A percentile compares a stretch with the other conserved stretches of the same genome.
These are phyloP conservation scores for Zygosaccharomyces sapae DNA, from an alignment of 1,139 yeast species.

Conservation along the genomic window DNA sequence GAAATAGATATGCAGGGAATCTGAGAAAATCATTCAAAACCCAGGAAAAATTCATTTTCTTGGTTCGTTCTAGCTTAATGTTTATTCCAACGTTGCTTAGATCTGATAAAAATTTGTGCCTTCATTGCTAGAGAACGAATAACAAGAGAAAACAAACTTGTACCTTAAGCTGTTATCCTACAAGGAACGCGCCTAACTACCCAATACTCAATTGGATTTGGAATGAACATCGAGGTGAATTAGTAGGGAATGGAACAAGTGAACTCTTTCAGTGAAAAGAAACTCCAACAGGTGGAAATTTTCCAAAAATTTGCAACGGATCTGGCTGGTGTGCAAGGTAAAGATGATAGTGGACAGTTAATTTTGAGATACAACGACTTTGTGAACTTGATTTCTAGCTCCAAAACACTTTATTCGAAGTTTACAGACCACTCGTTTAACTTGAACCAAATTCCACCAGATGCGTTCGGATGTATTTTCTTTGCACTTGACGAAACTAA, in stretches of 20 bases:
- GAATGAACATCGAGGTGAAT: conserved; percentile 4
- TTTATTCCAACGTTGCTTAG: too few relatives aligned
- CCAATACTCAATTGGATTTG: conserved; percentile 7
- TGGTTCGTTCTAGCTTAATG: too few relatives aligned
- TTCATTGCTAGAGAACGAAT: not conserved
- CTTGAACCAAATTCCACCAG: conserved; percentile 35
- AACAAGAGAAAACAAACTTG: not conserved
- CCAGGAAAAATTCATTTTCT: too few relatives aligned
- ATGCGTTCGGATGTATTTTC: conserved; percentile 50
- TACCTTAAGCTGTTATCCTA: not conserved
- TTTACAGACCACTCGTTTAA: conserved; percentile 37
- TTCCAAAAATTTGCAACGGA: conserved; percentile 37
- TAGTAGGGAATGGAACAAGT: conserved; percentile 36
- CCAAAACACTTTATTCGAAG: conserved; percentile 32
- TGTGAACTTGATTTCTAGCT: conserved; percentile 36
- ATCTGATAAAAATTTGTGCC: too few relatives aligned
- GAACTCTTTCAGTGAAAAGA: conserved; percentile 37
- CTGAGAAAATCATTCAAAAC: not conserved
- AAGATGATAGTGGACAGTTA: conserved; percentile 26
- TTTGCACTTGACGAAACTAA: conserved; percentile 58
- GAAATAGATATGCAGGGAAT: not conserved
- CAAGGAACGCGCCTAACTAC: conserved; percentile 9
- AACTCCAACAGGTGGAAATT: conserved; percentile 40
- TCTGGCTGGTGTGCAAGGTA: conserved; percentile 13
- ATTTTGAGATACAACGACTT: conserved; percentile 38